Percentiles rank a stretch among this genome's conserved stretches.
Conservation (phyloP, 257 asterid genomes). For the Rubia yunnanensis region DNA sequence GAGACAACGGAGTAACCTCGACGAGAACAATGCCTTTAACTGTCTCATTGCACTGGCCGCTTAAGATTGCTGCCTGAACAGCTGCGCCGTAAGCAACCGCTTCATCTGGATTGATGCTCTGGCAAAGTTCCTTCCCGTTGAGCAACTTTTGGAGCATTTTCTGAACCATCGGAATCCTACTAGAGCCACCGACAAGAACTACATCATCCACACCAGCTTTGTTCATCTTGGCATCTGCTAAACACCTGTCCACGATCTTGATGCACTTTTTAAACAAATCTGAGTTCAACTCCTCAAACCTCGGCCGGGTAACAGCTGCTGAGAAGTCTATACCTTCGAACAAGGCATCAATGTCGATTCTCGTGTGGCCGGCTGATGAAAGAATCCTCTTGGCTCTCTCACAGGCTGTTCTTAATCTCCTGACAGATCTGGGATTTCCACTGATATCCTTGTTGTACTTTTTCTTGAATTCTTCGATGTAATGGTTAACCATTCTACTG, state of each 20-base stretch:
- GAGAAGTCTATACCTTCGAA: constrained; percentile 1
- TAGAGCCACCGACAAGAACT: not conserved
- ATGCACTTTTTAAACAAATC: not conserved
- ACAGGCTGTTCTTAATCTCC: not conserved
- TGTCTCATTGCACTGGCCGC: not conserved
- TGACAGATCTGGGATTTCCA: not conserved
- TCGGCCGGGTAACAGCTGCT: not conserved
- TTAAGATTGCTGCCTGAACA: not conserved
- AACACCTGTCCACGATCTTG: not conserved
- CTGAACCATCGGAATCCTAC: not conserved
- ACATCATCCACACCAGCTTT: not conserved
- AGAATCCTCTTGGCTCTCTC: not conserved
- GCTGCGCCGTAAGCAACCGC: not conserved
- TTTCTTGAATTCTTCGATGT: not conserved
- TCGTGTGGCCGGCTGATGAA: not conserved
- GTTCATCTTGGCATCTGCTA: not conserved
- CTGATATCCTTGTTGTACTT: not conserved
- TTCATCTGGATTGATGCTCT: not conserved
- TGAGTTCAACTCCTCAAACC: not conserved
- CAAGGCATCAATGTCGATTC: not conserved
- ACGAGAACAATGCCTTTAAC: not conserved
- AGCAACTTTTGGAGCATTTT: not conserved
- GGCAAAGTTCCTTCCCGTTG: not conserved
- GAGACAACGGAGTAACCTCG: not conserved
- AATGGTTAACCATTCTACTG: not conserved